Base-by-base conservation (phyloP, 352 stramenopile genomes). In the Aphanomyces astaci region DNA sequence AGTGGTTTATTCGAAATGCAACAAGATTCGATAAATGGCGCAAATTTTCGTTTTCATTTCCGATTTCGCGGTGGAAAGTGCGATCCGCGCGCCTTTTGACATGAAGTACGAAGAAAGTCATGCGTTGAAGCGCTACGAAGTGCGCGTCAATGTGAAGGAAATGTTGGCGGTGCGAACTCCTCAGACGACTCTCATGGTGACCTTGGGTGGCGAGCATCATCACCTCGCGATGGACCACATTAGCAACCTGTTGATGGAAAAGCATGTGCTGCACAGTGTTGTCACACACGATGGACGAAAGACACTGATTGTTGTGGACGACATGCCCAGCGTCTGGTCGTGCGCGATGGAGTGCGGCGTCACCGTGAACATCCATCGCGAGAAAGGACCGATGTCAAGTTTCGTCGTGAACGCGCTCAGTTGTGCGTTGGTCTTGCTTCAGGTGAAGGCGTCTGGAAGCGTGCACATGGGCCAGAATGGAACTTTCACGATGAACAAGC, bases 401-500 rank as follows among this genome's bases (percentile, higher is more conserved):
- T 57, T 68, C 33, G 51, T 68, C 32, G 1, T 57, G 28, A 57
- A 68, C 27, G 62, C 57, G n/a, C 51, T 68, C 22, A 60, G 62
- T 24, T 57, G 43, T 59, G 62, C 62, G 7, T 25, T 68, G 43
- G 62, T 68, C 7, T 19, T 68, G n/a, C 49, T 68, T 24, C 39
- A 51, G 17, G 17, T 68, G 15, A 68, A 68, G 27, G 49, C 49
- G 27, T 46, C 24, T 17, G 62, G 62, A 52, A 59, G 49, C 27
- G 33, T 68, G 3, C 17, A 19, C 39, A 68, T 62, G 46, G 62
- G 62, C 13, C 39, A 68, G 10, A 31, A 43, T 22, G 62, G 62
- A n/a, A 57, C 45, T 24, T 68, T 59, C 32, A 62, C 49, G 43
- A 51, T 68, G 30, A 51, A 51, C 30, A 68, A 68, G 32, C 62